Conservation (phyloP, 2,329 filamentous ascomycete genomes). For the Cylindrodendrum hubeiense region DNA sequence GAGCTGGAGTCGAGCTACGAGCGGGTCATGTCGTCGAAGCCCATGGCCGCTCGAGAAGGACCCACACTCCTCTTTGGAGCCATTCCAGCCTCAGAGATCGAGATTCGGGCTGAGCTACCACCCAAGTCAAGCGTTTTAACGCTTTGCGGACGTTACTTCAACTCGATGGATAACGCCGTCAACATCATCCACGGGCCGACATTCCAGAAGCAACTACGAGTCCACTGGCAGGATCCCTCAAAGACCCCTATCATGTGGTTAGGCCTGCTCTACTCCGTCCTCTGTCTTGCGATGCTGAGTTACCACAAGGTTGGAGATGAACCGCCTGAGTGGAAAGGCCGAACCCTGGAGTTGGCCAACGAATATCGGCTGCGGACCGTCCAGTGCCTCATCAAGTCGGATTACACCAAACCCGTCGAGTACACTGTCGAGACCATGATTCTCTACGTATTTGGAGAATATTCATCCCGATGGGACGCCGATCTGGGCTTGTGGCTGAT, state of each 20-base stretch:
- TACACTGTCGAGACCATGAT: constrained; percentile 85
- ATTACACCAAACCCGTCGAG: constrained; percentile 81
- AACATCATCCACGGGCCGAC: constrained; percentile 86
- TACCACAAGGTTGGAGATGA: constrained; percentile 85
- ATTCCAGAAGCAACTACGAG: constrained; percentile 79
- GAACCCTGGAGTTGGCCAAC: constrained; percentile 68
- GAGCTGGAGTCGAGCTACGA: constrained; percentile 87
- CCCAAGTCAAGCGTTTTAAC: constrained; percentile 86
- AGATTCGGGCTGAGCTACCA: constrained; percentile 84
- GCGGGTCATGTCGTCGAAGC: constrained; percentile 78
- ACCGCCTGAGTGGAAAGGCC: constrained; percentile 81
- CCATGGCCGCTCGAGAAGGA: constrained; percentile 69
- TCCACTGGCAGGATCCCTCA: constrained; percentile 78
- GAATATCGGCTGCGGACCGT: constrained; percentile 80
- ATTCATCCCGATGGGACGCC: constrained; percentile 78
- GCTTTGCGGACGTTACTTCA: constrained; percentile 90
- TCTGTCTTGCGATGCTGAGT: constrained; percentile 82
- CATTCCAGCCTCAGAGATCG: constrained; percentile 76
- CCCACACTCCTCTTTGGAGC: constrained; percentile 85
- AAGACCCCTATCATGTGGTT: constrained; percentile 84
- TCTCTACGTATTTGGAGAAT: constrained; percentile 82
- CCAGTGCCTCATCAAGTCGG: constrained; percentile 80
- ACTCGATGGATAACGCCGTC: constrained; percentile 78
- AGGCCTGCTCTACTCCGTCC: constrained; percentile 80
- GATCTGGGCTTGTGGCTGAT: constrained; percentile 76